A percentile compares a stretch with the other conserved stretches of the same genome.
phyloP scores from a whole-genome alignment of 805 yeast species.

The Wickerhamomyces xylosicus region DNA sequence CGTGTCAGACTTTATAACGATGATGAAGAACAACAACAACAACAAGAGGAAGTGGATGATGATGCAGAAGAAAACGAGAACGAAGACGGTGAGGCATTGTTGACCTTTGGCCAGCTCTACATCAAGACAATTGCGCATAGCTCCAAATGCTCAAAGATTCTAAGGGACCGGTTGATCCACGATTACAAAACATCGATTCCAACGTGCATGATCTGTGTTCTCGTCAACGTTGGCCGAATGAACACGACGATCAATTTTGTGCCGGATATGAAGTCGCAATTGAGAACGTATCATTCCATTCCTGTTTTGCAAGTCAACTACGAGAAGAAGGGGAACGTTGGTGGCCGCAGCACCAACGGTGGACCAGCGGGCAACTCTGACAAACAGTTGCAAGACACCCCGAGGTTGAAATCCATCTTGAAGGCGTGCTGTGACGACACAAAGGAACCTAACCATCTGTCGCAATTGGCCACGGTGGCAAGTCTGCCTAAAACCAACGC shows the following conservation, averaged over 20 bases:
- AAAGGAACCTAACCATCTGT: constrained; percentile 35
- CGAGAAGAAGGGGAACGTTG: constrained; percentile 18
- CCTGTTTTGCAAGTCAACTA: constrained; percentile 77
- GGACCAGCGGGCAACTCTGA: constrained; percentile 31
- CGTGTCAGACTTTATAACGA: constrained; percentile 11
- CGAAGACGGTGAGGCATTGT: constrained; percentile 28
- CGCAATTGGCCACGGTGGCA: constrained; percentile 32
- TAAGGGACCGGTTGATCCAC: constrained; percentile 62
- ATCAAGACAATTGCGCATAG: constrained; percentile 75
- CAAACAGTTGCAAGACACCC: constrained; percentile 89
- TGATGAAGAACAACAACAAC: not conserved
- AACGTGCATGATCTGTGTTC: constrained; percentile 70
- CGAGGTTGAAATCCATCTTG: constrained; percentile 79
- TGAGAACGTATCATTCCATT: constrained; percentile 87
- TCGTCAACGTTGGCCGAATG: constrained; percentile 88
- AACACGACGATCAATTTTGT: constrained; percentile 93
- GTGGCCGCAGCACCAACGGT: constrained; percentile 5
- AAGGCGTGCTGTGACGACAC: constrained; percentile 78
- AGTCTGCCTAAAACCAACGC: constrained; percentile 46
- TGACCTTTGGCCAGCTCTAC: constrained; percentile 80
- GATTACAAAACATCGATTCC: constrained; percentile 57
- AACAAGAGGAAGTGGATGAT: too few relatives aligned
- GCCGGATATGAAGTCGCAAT: constrained; percentile 89
- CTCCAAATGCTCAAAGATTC: constrained; percentile 70
- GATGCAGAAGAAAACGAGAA: constrained; percentile 14